These are phyloP conservation scores for Cladosporium velox DNA, from an alignment of 2,329 filamentous ascomycete genomes.

Conservation along the genomic window DNA sequence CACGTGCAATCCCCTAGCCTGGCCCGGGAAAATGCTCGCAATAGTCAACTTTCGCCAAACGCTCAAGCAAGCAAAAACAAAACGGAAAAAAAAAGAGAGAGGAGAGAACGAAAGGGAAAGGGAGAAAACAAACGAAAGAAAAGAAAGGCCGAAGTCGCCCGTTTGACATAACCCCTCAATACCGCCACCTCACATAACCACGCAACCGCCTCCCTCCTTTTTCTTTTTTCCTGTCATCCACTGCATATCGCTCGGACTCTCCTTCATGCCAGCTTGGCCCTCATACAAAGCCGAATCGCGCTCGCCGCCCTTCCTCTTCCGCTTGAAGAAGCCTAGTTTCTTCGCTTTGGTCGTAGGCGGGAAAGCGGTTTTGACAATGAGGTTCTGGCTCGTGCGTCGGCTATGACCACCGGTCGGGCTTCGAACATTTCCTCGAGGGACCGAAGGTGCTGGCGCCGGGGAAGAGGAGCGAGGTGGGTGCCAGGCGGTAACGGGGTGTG, in stretches of 20 bases:
- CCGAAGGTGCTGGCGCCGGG: not conserved
- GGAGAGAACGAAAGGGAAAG: not conserved
- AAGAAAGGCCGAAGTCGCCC: not conserved
- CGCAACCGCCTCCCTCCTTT: conserved; percentile 1
- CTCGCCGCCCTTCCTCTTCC: conserved; percentile 1
- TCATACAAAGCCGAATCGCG: conserved; percentile 1
- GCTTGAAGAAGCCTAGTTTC: conserved; percentile 33
- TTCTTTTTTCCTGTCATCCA: conserved; percentile 17
- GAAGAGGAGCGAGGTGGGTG: conserved; percentile 34
- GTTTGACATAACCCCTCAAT: not conserved
- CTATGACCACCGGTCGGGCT: conserved; percentile 1
- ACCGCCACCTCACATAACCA: conserved; percentile 5
- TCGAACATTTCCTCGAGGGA: not conserved
- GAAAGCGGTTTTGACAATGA: conserved; percentile 25
- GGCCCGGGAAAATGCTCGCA: not conserved
- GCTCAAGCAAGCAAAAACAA: not conserved
- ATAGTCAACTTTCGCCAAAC: not conserved
- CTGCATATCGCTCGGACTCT: not conserved
- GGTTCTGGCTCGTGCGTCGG: conserved; percentile 17
- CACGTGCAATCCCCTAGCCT: not conserved
- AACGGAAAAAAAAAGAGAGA: not conserved
- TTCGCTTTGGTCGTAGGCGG: conserved; percentile 31
- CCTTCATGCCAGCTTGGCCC: not conserved
- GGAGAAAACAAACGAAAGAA: not conserved
- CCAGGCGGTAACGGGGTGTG: conserved; percentile 39